phyloP scores from a whole-genome alignment of 2,329 filamentous ascomycete species.

The Sporothrix mexicana region DNA sequence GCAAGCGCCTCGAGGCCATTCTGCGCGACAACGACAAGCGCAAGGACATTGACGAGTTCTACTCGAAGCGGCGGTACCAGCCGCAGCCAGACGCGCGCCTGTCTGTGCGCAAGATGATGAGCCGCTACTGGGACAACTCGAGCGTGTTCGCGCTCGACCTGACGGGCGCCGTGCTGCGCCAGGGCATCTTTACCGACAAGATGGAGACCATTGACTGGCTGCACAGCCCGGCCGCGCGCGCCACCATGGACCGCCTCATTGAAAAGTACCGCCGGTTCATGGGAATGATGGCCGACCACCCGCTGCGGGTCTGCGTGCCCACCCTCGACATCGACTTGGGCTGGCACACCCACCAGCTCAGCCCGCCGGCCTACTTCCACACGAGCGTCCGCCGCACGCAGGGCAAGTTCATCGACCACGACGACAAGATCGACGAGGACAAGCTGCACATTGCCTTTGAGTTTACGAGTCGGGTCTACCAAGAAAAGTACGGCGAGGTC shows the following conservation, averaged over 20 bases:
- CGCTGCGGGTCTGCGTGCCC: conserved; percentile 62
- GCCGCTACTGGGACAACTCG: conserved; percentile 71
- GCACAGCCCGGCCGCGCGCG: conserved; percentile 67
- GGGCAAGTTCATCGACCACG: conserved; percentile 73
- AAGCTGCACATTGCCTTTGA: conserved; percentile 69
- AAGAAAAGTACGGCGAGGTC: conserved; percentile 66
- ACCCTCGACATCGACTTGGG: conserved; percentile 77
- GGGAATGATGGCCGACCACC: conserved; percentile 58
- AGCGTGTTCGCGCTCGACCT: conserved; percentile 70
- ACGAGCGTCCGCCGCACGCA: not conserved
- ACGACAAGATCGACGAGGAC: conserved; percentile 79
- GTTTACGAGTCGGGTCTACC: conserved; percentile 74
- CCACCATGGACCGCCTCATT: conserved; percentile 69
- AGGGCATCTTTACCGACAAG: conserved; percentile 71
- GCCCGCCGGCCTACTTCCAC: conserved; percentile 65
- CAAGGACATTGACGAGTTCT: conserved; percentile 48
- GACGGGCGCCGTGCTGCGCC: conserved; percentile 67
- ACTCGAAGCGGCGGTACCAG: not conserved
- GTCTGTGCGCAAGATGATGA: conserved; percentile 70
- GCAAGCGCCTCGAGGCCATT: conserved; percentile 55
- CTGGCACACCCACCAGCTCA: conserved; percentile 83
- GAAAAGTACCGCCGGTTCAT: conserved; percentile 70
- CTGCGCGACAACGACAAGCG: conserved; percentile 50
- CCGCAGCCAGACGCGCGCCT: conserved; percentile 46
- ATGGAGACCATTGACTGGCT: conserved; percentile 80